Evolutionary conservation across 225 moss, liverwort and hornwort genomes (phyloP), one percentile per base, ranked within the genome.

Genomic region (Polytrichum commune): DNA sequence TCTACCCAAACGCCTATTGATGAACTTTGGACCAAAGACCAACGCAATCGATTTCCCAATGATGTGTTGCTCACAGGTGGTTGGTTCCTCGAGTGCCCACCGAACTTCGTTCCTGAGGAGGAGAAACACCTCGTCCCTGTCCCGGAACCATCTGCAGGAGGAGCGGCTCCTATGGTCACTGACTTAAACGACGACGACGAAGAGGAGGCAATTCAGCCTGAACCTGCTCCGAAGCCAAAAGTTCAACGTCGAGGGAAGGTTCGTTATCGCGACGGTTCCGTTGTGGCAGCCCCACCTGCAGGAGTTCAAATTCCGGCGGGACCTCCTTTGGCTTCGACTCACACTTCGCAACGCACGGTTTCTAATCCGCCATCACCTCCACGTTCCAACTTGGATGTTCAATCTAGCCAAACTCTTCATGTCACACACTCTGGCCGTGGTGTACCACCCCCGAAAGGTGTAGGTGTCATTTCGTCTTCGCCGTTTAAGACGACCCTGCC

Each of bases 171-270:
- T 55, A 55, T 55, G 55, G 55, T 55, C 55, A 55, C 55, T 55
- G 55, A 55, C 55, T 55, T 55, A 55, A 55, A 55, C 55, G 55
- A 55, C 55, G n/a, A n/a, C n/a, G n/a, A n/a, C n/a, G n/a, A n/a
- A n/a, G n/a, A n/a, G n/a, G 55, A 55, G 55, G 55, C 55, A 55
- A 55, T 55, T 55, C 55, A 55, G 55, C 55, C 55, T 55, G 55
- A 55, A 55, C 55, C 55, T 55, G 55, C 55, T 55, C 55, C 55
- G 55, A 55, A 55, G 55, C 55, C 55, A 9, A 55, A 55, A 55
- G 55, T 55, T 55, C 55, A 55, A 55, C 55, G 55, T 55, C 55
- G 55, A 55, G 55, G 55, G 55, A 55, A 55, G 55, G 55, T 55
- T 55, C 55, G 55, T 55, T 55, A 1, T 55, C 55, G 55, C 55